Base-by-base conservation (phyloP, 1,284 basidiomycete species). In the Pseudozyma pruni region DNA sequence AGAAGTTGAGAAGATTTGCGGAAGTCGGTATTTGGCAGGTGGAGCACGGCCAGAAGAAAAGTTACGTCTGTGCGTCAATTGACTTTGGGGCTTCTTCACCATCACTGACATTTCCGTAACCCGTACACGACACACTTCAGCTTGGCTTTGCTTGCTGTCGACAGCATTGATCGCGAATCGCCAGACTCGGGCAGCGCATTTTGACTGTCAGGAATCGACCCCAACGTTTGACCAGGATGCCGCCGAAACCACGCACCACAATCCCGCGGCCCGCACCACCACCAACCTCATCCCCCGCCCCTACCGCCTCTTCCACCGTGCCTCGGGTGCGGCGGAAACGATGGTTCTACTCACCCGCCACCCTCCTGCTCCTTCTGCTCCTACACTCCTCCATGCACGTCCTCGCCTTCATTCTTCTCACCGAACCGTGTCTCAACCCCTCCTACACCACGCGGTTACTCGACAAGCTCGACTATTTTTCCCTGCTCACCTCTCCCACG, bases 371-470 rank as follows among this genome's bases (percentile, higher is more conserved):
- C 6, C 32, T 70, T 0, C 31, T 70, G 1, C 9, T 70, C 1
- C 14, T 70, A 0, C 67, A 70, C 19, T n/a, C 44, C 0, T 7
- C 34, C 1, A 40, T 44, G 5, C 50, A 56, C 16, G 10, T 64
- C 1, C 16, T 70, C 6, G 42, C 44, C 1, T 70, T 70, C 9
- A 14, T 70, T 2, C 29, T 70, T 7, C 27, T 70, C 1, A 70
- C 67, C 8, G 67, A 64, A 22, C 60, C 67, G 13, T 70, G 67
- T 50, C 23, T 70, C 1, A 64, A 70, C 7, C 44, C 67, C 4
- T 1, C 17, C 0, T 64, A 40, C 16, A 43, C 39, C 5, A 16
- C 25, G 3, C 11, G 23, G 7, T 8, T 70, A 2, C 16, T 20
- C 19, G 43, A 41, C 11, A 64, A 70, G 43, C 8, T 41, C 4